A percentile compares a stretch with the other conserved stretches of the same genome.
These are phyloP conservation scores for Xylaria nigripes DNA, from an alignment of 495 filamentous ascomycete species.

Conservation along the genomic window DNA sequence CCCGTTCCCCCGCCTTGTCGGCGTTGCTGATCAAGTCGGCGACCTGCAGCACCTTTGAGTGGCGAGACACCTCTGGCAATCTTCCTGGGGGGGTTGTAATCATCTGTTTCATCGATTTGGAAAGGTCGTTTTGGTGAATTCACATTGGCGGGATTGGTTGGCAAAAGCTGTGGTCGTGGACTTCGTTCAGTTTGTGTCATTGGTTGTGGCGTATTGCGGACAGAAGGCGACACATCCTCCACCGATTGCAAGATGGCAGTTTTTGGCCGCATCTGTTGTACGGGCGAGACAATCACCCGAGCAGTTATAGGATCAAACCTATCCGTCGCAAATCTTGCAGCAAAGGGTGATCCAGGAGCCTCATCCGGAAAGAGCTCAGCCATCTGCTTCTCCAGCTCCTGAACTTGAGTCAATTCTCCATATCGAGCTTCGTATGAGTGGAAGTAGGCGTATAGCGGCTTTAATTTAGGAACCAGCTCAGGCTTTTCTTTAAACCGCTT, in stretches of 20 bases:
- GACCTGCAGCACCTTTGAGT: constrained; percentile 73
- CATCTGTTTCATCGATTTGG: constrained; percentile 63
- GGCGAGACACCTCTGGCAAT: constrained; percentile 71
- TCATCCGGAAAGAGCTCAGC: constrained; percentile 83
- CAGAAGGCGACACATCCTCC: constrained; percentile 36
- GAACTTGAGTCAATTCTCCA: constrained; percentile 80
- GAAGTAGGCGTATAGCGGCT: constrained; percentile 79
- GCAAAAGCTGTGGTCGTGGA: constrained; percentile 43
- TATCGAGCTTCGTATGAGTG: constrained; percentile 92
- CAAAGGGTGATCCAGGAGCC: constrained; percentile 64
- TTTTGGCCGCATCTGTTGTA: constrained; percentile 64
- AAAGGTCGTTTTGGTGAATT: constrained; percentile 73
- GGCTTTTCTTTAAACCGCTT: constrained; percentile 65
- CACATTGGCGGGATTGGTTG: constrained; percentile 24
- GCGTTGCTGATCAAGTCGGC: constrained; percentile 72
- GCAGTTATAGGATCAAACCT: constrained; percentile 58
- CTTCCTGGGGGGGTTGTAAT: constrained; percentile 66
- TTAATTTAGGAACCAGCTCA: constrained; percentile 63
- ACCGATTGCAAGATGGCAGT: constrained; percentile 39
- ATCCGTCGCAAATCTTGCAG: constrained; percentile 58
- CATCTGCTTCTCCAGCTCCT: constrained; percentile 88
- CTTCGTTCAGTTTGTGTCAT: constrained; percentile 27
- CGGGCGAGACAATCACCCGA: constrained; percentile 73
- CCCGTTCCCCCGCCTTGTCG: constrained; percentile 37
- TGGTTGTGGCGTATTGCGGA: constrained; percentile 47